phyloP scores from a whole-genome alignment of 202 grass and related monocot species.

The Carex sylvatica region DNA sequence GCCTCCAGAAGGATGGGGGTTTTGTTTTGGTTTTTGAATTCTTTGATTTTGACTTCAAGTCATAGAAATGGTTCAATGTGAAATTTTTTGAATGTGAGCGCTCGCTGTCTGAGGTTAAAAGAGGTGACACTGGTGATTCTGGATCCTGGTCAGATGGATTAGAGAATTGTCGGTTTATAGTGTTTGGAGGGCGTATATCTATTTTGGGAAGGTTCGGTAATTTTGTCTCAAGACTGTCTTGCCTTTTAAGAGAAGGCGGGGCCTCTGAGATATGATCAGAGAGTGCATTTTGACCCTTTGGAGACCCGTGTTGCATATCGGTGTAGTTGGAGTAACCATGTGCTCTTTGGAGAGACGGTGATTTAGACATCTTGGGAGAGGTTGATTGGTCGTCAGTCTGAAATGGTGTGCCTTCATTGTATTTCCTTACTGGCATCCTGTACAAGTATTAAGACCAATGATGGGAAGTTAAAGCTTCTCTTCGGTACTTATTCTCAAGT shows the following conservation, averaged over 20 bases:
- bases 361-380: conserved; percentile 94
- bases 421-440: conserved; percentile 87
- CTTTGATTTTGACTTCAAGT: conserved; percentile 39
- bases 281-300: conserved; percentile 65
- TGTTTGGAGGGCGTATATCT: conserved; percentile 67
- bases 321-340: conserved; percentile 62
- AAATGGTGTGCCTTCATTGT: conserved; percentile 48
- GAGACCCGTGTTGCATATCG: conserved; percentile 77
- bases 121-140: conserved; percentile 95
- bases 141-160: conserved; percentile 69
- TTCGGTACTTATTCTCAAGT: neutral
- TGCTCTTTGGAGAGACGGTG: conserved; percentile 81
- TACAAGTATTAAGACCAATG: conserved; percentile 9
- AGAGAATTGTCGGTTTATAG: conserved; percentile 68
- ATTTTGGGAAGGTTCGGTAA: conserved; percentile 91
- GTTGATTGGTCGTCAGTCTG: conserved; percentile 66
- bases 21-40: conserved; percentile 56
- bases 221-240: conserved; percentile 83
- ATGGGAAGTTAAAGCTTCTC: conserved; percentile 1
- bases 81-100: conserved; percentile 97
- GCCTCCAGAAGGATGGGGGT: conserved; percentile 92
- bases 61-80: conserved; percentile 35
- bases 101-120: conserved; percentile 89
- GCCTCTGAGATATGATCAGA: conserved; percentile 61
- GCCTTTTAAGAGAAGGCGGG: conserved; percentile 74